These are phyloP conservation scores for Dryas alaskensis DNA, from an alignment of 306 rosid genomes.

Conservation along the genomic window DNA sequence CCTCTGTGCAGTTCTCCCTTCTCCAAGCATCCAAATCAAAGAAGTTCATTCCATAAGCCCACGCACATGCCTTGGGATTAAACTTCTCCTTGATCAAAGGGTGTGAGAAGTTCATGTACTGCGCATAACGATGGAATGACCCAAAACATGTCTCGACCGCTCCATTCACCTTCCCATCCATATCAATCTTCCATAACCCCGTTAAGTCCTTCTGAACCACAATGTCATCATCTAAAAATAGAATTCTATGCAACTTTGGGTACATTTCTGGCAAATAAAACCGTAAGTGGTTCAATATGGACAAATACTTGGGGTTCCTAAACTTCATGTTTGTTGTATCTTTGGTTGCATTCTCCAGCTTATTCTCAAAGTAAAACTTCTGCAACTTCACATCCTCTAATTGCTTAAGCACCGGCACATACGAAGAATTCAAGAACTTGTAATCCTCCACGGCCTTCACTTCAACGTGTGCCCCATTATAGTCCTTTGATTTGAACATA, in stretches of 20 bases:
- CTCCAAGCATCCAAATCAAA: conserved; percentile 93
- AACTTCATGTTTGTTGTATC: conserved; percentile 86
- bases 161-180: conserved; percentile 91
- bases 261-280: conserved; percentile 88
- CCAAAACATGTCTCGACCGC: conserved; percentile 91
- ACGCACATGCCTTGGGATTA: conserved; percentile 78
- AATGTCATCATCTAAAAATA: conserved; percentile 79
- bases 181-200: conserved; percentile 77
- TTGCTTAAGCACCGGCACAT: conserved; percentile 75
- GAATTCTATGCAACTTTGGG: conserved; percentile 67
- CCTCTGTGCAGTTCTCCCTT: conserved; percentile 76
- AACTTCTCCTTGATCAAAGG: conserved; percentile 76
- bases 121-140: conserved; percentile 80
- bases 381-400: conserved; percentile 72
- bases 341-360: conserved; percentile 83
- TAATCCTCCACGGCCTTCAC: conserved; percentile 88
- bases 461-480: conserved; percentile 69
- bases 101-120: conserved; percentile 88
- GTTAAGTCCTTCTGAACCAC: conserved; percentile 85
- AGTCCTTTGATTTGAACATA: conserved; percentile 70
- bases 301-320: conserved; percentile 79
- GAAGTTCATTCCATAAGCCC: conserved; percentile 95
- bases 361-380: conserved; percentile 72
- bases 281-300: conserved; percentile 77
- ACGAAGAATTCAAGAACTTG: conserved; percentile 74